These are phyloP conservation scores for Obba rivulosa DNA, from an alignment of 768 basidiomycete genomes.

Conservation along the genomic window DNA sequence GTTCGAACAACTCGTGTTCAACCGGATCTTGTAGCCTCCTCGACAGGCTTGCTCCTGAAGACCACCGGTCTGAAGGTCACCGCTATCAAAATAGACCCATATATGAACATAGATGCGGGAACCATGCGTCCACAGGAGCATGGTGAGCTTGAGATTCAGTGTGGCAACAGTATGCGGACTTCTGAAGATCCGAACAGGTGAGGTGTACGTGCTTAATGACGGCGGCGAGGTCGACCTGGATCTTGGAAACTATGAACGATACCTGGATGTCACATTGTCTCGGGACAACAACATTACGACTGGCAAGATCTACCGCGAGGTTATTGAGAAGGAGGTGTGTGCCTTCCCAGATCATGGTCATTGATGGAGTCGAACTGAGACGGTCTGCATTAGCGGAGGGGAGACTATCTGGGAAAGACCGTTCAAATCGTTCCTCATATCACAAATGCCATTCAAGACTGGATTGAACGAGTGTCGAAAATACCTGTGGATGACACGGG, in stretches of 20 bases:
- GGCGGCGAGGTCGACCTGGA: slow-evolving; percentile 98
- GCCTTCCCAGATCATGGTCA: neutral
- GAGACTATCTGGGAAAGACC: slow-evolving; percentile 93
- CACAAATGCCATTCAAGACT: slow-evolving; percentile 96
- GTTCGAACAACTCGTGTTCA: slow-evolving; percentile 15
- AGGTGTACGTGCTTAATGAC: slow-evolving; percentile 97
- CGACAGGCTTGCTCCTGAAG: slow-evolving; percentile 92
- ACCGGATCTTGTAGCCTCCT: slow-evolving; percentile 63
- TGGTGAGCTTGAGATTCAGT: slow-evolving; percentile 47
- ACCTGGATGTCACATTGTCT: slow-evolving; percentile 89
- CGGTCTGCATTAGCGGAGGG: slow-evolving; percentile 48
- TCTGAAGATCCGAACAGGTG: slow-evolving; percentile 45
- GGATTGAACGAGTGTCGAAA: slow-evolving; percentile 93
- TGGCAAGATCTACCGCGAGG: slow-evolving; percentile 94
- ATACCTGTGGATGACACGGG: slow-evolving; percentile 93
- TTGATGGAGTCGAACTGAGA: slow-evolving; percentile 4
- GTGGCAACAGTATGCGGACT: neutral
- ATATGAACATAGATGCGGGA: slow-evolving; percentile 99
- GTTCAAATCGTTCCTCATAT: slow-evolving; percentile 98
- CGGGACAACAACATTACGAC: slow-evolving; percentile 98
- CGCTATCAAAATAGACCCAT: slow-evolving; percentile 99
- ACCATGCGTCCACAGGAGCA: slow-evolving; percentile 99
- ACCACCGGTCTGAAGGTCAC: slow-evolving; percentile 95
- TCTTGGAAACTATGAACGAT: slow-evolving; percentile 97
- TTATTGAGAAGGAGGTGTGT: slow-evolving; percentile 91